phyloP scores from a whole-genome alignment of 148 eudicot species.

The Cornus kousa region DNA sequence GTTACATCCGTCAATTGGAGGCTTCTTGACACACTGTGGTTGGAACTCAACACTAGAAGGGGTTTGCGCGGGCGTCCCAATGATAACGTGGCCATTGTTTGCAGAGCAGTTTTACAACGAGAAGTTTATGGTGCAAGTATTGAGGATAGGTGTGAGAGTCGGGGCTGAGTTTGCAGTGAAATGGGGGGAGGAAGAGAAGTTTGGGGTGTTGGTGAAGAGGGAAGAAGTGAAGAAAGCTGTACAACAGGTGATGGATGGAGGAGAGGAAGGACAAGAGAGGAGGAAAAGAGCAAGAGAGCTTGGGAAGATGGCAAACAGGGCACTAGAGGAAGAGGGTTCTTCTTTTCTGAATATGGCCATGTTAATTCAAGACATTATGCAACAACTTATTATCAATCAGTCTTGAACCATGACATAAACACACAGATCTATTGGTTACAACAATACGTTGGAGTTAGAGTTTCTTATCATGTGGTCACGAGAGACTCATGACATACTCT shows the following conservation, averaged over 20 bases:
- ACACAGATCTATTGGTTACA: no score
- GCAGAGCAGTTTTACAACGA: conserved; percentile 23
- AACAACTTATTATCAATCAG: neutral
- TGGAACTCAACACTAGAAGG: conserved; percentile 22
- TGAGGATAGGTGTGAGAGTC: conserved; percentile 9
- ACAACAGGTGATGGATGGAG: conserved; percentile 26
- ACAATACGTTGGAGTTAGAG: no score
- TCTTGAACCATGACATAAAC: neutral
- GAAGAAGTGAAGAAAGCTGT: conserved; percentile 23
- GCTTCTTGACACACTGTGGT: conserved; percentile 22
- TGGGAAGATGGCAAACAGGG: conserved; percentile 21
- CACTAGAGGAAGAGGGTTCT: conserved; percentile 27
- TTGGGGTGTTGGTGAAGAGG: conserved; percentile 2
- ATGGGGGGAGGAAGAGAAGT: conserved; percentile 11
- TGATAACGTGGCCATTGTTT: conserved; percentile 18
- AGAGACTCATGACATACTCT: no score
- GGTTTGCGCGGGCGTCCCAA: conserved; percentile 9
- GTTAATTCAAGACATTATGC: neutral
- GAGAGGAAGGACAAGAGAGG: conserved; percentile 27
- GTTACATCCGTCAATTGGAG: conserved; percentile 15
- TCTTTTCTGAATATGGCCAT: conserved; percentile 9
- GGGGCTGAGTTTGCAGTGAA: conserved; percentile 6
- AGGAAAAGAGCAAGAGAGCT: conserved; percentile 18
- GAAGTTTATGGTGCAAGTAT: conserved; percentile 14
- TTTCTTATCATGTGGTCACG: no score